Percentiles rank a stretch among this genome's conserved stretches.
These are phyloP conservation scores for Naegleria gruberi DNA, from an alignment of 208 protist genomes.

Conservation along the genomic window DNA sequence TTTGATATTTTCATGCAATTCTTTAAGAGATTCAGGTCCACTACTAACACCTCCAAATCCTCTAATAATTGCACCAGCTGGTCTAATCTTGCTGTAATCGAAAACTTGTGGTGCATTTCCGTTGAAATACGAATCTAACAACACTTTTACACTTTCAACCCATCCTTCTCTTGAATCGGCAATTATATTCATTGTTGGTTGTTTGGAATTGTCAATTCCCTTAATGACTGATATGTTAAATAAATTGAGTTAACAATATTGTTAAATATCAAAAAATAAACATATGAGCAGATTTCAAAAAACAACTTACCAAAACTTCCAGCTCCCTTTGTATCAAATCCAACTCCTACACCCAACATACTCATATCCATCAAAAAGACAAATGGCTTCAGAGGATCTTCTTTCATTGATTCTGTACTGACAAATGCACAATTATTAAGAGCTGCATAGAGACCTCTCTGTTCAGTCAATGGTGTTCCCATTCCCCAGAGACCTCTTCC, in stretches of 20 bases:
- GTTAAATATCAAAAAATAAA: too few species aligned
- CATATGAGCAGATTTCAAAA: too few species aligned
- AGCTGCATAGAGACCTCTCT: constrained; percentile 53
- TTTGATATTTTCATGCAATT: constrained; percentile 39
- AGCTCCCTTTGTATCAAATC: constrained; percentile 60
- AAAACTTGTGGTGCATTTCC: constrained; percentile 36
- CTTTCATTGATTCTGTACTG: constrained; percentile 29
- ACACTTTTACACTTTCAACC: constrained; percentile 47
- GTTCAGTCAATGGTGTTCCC: constrained; percentile 55
- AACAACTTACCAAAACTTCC: background rate
- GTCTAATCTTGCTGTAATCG: constrained; percentile 54
- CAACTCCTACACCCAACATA: constrained; percentile 68
- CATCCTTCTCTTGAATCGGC: constrained; percentile 51
- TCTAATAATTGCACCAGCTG: constrained; percentile 48
- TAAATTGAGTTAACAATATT: too few species aligned
- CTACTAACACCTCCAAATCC: constrained; percentile 22
- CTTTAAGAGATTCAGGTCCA: constrained; percentile 46
- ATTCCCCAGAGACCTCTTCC: constrained; percentile 67
- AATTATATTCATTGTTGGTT: constrained; percentile 27
- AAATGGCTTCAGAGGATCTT: constrained; percentile 48
- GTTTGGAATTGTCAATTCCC: background rate
- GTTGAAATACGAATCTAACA: constrained; percentile 55
- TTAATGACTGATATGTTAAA: background rate
- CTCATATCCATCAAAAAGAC: constrained; percentile 63
- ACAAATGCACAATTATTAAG: constrained; percentile 70